Base-by-base conservation (phyloP, 305 asterid species). In the Fraxinus xanthoxyloides region DNA sequence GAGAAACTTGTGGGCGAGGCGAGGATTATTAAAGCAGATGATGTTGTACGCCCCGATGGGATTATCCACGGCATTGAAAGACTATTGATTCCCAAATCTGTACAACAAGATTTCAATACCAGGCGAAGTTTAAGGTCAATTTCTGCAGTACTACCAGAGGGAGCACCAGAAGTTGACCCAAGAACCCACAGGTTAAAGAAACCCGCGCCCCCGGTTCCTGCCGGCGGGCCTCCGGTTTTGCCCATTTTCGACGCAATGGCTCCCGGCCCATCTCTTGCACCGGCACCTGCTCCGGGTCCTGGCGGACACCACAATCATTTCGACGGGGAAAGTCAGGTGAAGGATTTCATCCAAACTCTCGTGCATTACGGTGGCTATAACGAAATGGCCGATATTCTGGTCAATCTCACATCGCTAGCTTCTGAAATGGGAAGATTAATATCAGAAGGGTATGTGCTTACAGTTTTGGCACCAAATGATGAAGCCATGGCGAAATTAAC, bases 271-370 rank as follows among this genome's bases (percentile, higher is more conserved):
- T 88, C 95, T 0, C 85, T 96, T 0, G 97, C 99, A 1, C 99
- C 98, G 2, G 99, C 99, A 0, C 97, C 98, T 0, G 98, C 99
- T 0, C 99, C 99, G 0, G 98, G 99, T 0, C 99, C 99, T 0
- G 99, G 99, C 5, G 98, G 97, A 1, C 94, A 92, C 2, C 98
- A 85, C 90, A 94, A 88, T 86, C 98, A 95, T 87, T 94, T 95
- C 87, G 94, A 95, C 84, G 99, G 98, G 3, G 94, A 93, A 78
- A 87, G 91, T 1, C 98, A 95, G 82, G 98, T 95, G 54, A 91
- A 92, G 77, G 98, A 95, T 77, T 95, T 95, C 89, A 93, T 95
- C 73, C 95, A 91, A 2, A 95, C 98, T 8, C 87, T 95, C 2
- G 84, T 93, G 77, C 98, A 91, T 82, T 93, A 91, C 89, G 98